phyloP scores from a whole-genome alignment of 1,284 basidiomycete genomes.

The Microbotryum lychnidis-dioicae region DNA sequence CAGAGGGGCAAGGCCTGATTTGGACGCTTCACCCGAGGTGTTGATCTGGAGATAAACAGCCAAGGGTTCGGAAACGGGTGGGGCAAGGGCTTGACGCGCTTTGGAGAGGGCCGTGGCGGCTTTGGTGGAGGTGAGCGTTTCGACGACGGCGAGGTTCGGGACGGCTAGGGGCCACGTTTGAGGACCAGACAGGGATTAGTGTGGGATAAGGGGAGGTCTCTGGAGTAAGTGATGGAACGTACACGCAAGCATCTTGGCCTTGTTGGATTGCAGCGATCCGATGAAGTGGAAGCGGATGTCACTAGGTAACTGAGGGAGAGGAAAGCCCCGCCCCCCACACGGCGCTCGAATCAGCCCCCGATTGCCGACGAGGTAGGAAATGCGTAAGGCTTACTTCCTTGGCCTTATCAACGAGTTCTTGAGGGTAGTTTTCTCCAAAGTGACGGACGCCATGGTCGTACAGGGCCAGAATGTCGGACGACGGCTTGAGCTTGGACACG shows the following conservation, averaged over 20 bases:
- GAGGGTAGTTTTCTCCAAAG: slow-evolving; percentile 97
- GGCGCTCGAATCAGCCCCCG: neutral
- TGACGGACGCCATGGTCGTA: slow-evolving; percentile 71
- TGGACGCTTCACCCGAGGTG: slow-evolving; percentile 81
- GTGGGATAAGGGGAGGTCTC: neutral
- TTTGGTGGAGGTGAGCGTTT: slow-evolving; percentile 83
- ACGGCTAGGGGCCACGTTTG: slow-evolving; percentile 52
- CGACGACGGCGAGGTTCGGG: slow-evolving; percentile 78
- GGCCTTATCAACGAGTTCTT: slow-evolving; percentile 88
- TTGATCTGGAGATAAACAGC: slow-evolving; percentile 87
- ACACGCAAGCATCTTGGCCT: slow-evolving; percentile 84
- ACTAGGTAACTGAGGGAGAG: slow-evolving; percentile 54
- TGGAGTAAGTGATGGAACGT: slow-evolving; percentile 34
- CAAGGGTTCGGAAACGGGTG: slow-evolving; percentile 46
- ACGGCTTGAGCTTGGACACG: slow-evolving; percentile 90
- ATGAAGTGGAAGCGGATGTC: slow-evolving; percentile 97
- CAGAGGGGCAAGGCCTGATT: slow-evolving; percentile 73
- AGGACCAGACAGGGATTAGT: neutral
- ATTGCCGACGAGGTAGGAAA: slow-evolving; percentile 7
- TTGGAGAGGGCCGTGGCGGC: slow-evolving; percentile 77
- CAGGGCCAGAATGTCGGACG: slow-evolving; percentile 73
- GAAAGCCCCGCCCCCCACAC: too few species aligned
- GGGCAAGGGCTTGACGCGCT: slow-evolving; percentile 52
- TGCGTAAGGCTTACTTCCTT: slow-evolving; percentile 50
- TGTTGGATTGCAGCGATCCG: slow-evolving; percentile 89